Conservation (phyloP, 2,329 filamentous ascomycete genomes). For the Cercospora sp. region DNA sequence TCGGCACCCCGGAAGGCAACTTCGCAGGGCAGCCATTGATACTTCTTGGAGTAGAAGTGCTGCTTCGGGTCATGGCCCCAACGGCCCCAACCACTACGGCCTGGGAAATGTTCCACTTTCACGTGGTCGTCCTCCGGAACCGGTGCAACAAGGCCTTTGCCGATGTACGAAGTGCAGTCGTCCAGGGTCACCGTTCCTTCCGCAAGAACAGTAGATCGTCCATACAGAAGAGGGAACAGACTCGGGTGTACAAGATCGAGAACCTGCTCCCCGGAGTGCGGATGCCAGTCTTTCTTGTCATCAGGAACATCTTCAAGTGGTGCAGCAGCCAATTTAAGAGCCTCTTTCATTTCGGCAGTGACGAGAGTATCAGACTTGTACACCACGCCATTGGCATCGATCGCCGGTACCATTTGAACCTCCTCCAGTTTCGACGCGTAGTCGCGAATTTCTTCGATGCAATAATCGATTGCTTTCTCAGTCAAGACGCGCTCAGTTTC, state of each 20-base stretch:
- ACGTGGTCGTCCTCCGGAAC: conserved; percentile 18
- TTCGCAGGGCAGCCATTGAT: conserved; percentile 37
- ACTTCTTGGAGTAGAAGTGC: conserved; percentile 27
- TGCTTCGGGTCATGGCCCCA: background rate
- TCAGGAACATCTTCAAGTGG: conserved; percentile 51
- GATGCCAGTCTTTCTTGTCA: conserved; percentile 57
- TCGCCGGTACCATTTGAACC: conserved; percentile 45
- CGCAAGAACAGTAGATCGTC: conserved; percentile 46
- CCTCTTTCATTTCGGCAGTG: conserved; percentile 39
- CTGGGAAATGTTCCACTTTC: conserved; percentile 6
- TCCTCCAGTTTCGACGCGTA: conserved; percentile 52
- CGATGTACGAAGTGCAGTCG: conserved; percentile 36
- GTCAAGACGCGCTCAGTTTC: conserved; percentile 19
- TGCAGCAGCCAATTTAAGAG: conserved; percentile 48
- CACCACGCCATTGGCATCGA: conserved; percentile 49
- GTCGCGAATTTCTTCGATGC: conserved; percentile 42
- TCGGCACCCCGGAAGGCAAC: conserved; percentile 22
- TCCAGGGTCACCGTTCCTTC: conserved; percentile 35
- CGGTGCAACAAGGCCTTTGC: conserved; percentile 34
- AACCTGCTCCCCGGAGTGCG: conserved; percentile 57
- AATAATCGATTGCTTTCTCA: conserved; percentile 33
- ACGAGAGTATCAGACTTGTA: conserved; percentile 57
- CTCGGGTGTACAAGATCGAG: conserved; percentile 66
- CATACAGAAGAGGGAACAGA: conserved; percentile 61
- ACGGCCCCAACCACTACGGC: background rate